Evolutionary conservation across 306 rosid species (phyloP), one percentile per base, ranked within the genome.

Genomic region (Rubus idaeus): DNA sequence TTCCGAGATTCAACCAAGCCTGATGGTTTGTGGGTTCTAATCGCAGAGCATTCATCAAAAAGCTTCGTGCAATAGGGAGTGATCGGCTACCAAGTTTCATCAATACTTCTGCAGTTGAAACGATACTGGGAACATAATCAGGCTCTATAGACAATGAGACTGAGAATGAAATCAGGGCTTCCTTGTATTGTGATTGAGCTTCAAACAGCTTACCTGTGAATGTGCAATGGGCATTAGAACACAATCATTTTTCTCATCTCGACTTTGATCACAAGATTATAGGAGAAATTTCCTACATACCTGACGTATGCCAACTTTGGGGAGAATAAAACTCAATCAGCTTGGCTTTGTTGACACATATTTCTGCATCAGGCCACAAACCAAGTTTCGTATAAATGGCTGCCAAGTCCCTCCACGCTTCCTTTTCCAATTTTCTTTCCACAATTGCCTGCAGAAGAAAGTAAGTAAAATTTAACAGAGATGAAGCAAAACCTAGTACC

Each of bases 381-480:
- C 87, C 87, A 5, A 89, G 86, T 45, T 85, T 83, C 3, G 83
- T 78, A 81, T 93, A 93, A 84, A 89, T 82, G 77, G 87, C 63
- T 72, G 97, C 93, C 85, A 93, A 83, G 82, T 89, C 98, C 75
- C 83, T 90, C 98, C 98, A 91, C 62, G 88, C 89, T 85, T 83
- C 89, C 67, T 71, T 86, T 77, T 91, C 95, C 85, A 89, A 76
- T 53, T 81, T 83, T 60, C 82, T 80, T 75, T 87, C 93, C 14
- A 51, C 60, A 73, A 75, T 70, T 66, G 74, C 88, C 98, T 95
- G 92, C 82, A 46, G 74, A 74, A 75, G 60, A 71, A 72, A 74
- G 53, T n/a, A 62, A 40, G n/a, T n/a, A 71, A 52, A 35, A 50
- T 60, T 51, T 53, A 44, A 71, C 23, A 51, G 41, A 53, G 42